Percentiles rank a stretch among this genome's conserved stretches.
Evolutionary conservation across 1,139 yeast species (phyloP).

Genomic region (Meyerozyma athensensis): DNA sequence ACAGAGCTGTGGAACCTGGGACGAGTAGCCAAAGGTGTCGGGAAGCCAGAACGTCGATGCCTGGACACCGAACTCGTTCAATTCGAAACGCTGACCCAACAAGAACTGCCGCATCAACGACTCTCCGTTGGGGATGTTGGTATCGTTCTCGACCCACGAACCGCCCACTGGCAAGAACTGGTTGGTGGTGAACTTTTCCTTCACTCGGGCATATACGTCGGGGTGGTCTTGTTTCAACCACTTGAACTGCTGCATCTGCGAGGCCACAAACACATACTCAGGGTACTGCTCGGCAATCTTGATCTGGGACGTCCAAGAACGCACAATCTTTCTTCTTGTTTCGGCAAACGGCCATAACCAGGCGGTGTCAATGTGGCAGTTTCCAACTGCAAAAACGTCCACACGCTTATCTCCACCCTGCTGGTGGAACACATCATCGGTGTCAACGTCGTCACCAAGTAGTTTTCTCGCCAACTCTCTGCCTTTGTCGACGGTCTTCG

Average conservation of each 20-base stretch:
- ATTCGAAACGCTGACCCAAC: conserved; percentile 82
- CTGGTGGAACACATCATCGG: conserved; percentile 53
- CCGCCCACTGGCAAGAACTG: conserved; percentile 92
- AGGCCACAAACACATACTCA: conserved; percentile 89
- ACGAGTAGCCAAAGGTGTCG: conserved; percentile 94
- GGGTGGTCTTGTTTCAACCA: conserved; percentile 90
- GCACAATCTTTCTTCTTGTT: conserved; percentile 82
- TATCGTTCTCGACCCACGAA: conserved; percentile 96
- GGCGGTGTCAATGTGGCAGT: conserved; percentile 96
- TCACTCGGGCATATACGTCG: conserved; percentile 57
- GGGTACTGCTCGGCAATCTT: conserved; percentile 83
- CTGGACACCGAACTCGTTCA: conserved; percentile 70
- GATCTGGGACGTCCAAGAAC: conserved; percentile 94
- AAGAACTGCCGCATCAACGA: conserved; percentile 83
- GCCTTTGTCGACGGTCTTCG: conserved; percentile 49
- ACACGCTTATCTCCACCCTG: conserved; percentile 21
- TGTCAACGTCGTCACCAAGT: conserved; percentile 62
- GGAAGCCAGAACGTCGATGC: conserved; percentile 89
- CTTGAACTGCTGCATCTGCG: conserved; percentile 92
- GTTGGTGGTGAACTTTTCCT: conserved; percentile 63
- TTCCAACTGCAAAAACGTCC: conserved; percentile 79
- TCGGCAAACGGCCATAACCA: conserved; percentile 99
- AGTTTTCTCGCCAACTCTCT: conserved; percentile 61
- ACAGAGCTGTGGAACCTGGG: conserved; percentile 92
- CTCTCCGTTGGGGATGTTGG: conserved; percentile 91